Percentiles rank a stretch among this genome's conserved stretches.
Evolutionary conservation across 176 grass and related monocot species (phyloP).

Genomic region (Aegilops umbellulata): DNA sequence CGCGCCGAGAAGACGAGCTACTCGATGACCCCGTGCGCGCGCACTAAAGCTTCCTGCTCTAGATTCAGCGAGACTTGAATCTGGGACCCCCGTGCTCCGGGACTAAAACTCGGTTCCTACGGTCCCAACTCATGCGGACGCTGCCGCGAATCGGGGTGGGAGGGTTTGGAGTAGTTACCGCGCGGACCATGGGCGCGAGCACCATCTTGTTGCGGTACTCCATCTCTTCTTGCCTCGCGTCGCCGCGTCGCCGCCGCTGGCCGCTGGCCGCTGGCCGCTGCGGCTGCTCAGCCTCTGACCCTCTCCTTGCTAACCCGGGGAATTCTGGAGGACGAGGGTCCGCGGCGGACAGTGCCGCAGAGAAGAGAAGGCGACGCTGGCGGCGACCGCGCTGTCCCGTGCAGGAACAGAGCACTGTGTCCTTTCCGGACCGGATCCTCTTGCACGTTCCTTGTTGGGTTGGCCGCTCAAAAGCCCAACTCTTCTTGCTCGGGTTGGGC

Average conservation of each 20-base stretch:
- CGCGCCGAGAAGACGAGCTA: background rate
- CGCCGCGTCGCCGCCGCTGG: background rate
- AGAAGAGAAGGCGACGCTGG: background rate
- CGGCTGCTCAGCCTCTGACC: background rate
- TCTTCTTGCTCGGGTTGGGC: too few species aligned
- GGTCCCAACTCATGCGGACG: background rate
- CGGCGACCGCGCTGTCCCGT: constrained; percentile 18
- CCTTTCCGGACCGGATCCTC: too few species aligned
- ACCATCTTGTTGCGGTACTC: constrained; percentile 80
- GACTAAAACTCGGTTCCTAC: background rate
- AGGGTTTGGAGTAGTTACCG: constrained; percentile 47
- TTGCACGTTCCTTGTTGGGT: too few species aligned
- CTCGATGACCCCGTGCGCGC: background rate
- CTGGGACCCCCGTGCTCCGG: background rate
- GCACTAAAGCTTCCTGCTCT: background rate
- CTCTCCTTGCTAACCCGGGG: background rate
- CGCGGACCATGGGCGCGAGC: constrained; percentile 91
- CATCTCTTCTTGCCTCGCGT: constrained; percentile 33
- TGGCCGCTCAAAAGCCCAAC: too few species aligned
- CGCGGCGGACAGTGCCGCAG: background rate
- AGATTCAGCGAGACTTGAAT: background rate
- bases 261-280: background rate
- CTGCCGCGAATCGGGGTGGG: background rate
- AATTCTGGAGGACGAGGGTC: constrained; percentile 20
- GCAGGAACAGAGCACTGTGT: background rate